These are phyloP conservation scores for Phytophthora citricola DNA, from an alignment of 352 stramenopile species.

Conservation along the genomic window DNA sequence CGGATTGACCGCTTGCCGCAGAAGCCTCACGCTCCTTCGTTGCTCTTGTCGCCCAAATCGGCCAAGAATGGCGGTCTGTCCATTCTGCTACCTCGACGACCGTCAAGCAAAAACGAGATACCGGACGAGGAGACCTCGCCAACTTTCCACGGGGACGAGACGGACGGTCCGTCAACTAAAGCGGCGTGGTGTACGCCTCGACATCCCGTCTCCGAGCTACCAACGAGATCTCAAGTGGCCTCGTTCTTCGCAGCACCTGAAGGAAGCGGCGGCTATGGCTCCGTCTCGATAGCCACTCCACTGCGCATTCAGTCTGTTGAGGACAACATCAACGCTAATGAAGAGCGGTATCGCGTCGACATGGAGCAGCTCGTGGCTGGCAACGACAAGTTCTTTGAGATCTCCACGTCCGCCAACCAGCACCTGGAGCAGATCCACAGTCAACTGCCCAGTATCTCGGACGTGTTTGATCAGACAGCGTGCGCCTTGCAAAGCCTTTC, in stretches of 20 bases:
- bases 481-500: conserved; percentile 52
- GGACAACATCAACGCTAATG: conserved; percentile 45
- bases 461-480: conserved; percentile 45
- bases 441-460: conserved; percentile 49
- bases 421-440: conserved; percentile 62
- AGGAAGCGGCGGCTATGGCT: conserved; percentile 1
- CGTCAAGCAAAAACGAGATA: conserved; percentile 13
- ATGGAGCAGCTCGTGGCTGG: conserved; percentile 47
- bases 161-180: conserved; percentile 42
- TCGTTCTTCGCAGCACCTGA: conserved; percentile 46
- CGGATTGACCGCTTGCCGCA: conserved; percentile 38
- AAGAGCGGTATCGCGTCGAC: conserved; percentile 61
- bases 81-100: conserved; percentile 21
- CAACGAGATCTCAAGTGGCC: conserved; percentile 33
- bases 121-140: conserved; percentile 37
- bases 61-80: conserved; percentile 27
- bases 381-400: conserved; percentile 72
- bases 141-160: conserved; percentile 37
- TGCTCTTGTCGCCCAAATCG: conserved; percentile 6
- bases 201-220: conserved; percentile 25
- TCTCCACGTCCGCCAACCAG: conserved; percentile 52
- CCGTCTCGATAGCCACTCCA: conserved; percentile 25
- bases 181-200: conserved; percentile 67
- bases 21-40: conserved; percentile 4
- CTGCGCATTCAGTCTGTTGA: conserved; percentile 54